Evolutionary conservation across 2,329 filamentous ascomycete genomes (phyloP), one percentile per base, ranked within the genome.

Genomic region (Scleromitrula shiraiana): DNA sequence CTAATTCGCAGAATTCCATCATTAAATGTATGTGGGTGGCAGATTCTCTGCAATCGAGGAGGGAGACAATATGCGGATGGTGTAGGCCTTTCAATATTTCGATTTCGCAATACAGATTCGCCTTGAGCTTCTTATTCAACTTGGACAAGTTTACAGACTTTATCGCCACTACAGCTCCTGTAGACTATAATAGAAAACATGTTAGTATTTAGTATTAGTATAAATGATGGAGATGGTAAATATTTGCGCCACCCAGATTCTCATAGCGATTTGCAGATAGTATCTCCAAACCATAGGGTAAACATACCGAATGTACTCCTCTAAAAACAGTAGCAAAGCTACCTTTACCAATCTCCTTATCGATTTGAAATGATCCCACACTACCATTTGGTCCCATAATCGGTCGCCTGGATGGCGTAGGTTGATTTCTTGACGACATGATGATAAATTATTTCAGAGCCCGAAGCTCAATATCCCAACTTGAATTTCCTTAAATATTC

Each of bases 1-100:
- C 91, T 33, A 98, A 77, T 64, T 95, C 88, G 70, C 93, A 97
- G 69, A 94, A 97, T 70, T 98, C 93, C 91, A 97, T 98, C 54
- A 97, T 83, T 50, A 98, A 78, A 68, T 98, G 93, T 69, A 97
- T 96, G 63, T 95, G 87, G 19, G 83, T 83, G 3, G 80, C 73
- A 0, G 88, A 85, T 67, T 97, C 90, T 66, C 91, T 78, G 70
- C 90, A 96, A 68, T 95, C 88, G 71, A 96, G 90, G 40, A 98
- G 82, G 58, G 89, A 87, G 57, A 97, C 93, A 59, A 98, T 96
- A 64, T 98, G 93, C 23, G 93, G 93, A 68, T 98, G 93, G 51
- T 93, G 86, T 23, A 98, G 78, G 55, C 82, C 87, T 68, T 93
- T 93, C 62, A 98, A 82, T 55, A 98, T 98, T 59, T 91, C 78